Evolutionary conservation across 106 monocot species (phyloP).

Genomic region (Iris macrosiphon): DNA sequence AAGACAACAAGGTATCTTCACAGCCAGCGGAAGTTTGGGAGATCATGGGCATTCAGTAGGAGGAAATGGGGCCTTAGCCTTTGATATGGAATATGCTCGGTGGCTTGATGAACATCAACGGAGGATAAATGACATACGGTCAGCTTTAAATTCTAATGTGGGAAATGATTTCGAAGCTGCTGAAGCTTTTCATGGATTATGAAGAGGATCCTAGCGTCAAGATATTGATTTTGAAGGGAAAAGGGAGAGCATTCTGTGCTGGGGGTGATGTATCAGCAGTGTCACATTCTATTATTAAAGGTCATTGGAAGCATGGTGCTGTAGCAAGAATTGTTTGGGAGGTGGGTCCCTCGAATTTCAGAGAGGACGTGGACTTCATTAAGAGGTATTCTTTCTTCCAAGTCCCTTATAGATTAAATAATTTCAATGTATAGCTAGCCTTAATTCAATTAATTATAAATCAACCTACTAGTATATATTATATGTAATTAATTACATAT

Average conservation of each 20-base stretch:
- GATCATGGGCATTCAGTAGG: no score
- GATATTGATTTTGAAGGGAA: slow-evolving; percentile 59
- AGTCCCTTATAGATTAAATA: no score
- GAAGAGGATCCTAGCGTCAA: slow-evolving; percentile 66
- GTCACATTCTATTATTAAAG: not conserved
- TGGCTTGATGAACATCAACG: slow-evolving; percentile 91
- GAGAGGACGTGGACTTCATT: no score
- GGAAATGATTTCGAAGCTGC: slow-evolving; percentile 35
- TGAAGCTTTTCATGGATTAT: slow-evolving; percentile 48
- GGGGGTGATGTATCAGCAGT: slow-evolving; percentile 9
- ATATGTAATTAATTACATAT: no score
- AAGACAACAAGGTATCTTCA: slow-evolving; percentile 59
- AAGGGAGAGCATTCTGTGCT: slow-evolving; percentile 15
- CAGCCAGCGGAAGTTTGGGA: no score
- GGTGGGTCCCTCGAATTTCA: no score
- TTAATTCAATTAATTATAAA: no score
- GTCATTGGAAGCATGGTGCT: no score
- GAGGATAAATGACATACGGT: slow-evolving; percentile 52
- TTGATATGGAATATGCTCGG: slow-evolving; percentile 84
- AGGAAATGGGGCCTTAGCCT: slow-evolving; percentile 53
- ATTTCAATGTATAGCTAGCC: no score
- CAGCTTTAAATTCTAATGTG: slow-evolving; percentile 48
- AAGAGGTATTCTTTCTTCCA: no score
- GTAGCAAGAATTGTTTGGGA: no score
- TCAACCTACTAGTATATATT: no score